A percentile compares a stretch with the other conserved stretches of the same genome.
Conservation (phyloP, 208 protist species). For the Crithidia bombi region DNA sequence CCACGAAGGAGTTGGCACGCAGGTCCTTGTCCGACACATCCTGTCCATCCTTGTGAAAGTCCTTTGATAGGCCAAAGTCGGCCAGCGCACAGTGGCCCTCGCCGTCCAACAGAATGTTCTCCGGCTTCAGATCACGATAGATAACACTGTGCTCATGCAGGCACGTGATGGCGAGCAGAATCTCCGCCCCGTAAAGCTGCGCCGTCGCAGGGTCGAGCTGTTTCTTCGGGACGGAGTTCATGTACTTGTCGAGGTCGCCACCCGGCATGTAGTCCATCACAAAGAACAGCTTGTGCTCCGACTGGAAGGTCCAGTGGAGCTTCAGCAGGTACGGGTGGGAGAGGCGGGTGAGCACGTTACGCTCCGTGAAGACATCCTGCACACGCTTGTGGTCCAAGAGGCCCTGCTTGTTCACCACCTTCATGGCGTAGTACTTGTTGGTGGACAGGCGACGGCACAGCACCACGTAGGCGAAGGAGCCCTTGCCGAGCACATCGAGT, state of each 20-base stretch:
- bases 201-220: constrained; percentile 84
- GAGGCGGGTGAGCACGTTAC: constrained; percentile 92
- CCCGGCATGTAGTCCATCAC: constrained; percentile 96
- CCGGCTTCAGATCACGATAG: constrained; percentile 94
- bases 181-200: constrained; percentile 95
- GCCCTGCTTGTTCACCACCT: constrained; percentile 92
- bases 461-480: constrained; percentile 96
- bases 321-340: constrained; percentile 95
- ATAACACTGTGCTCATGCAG: constrained; percentile 95
- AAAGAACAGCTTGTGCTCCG: constrained; percentile 95
- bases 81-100: constrained; percentile 91
- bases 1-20: constrained; percentile 93
- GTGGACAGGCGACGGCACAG: constrained; percentile 91
- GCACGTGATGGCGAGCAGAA: constrained; percentile 91
- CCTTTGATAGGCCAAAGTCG: constrained; percentile 94
- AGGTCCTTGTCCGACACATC: constrained; percentile 74
- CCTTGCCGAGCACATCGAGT: constrained; percentile 92
- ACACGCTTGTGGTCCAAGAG: constrained; percentile 91
- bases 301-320: constrained; percentile 97
- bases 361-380: constrained; percentile 92
- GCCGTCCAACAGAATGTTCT: constrained; percentile 89
- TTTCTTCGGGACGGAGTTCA: constrained; percentile 88
- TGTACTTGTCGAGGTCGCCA: constrained; percentile 93
- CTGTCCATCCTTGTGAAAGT: constrained; percentile 87
- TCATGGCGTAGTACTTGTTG: constrained; percentile 95